phyloP scores from a whole-genome alignment of 2,329 filamentous ascomycete genomes.

The Akanthomyces lecanii region DNA sequence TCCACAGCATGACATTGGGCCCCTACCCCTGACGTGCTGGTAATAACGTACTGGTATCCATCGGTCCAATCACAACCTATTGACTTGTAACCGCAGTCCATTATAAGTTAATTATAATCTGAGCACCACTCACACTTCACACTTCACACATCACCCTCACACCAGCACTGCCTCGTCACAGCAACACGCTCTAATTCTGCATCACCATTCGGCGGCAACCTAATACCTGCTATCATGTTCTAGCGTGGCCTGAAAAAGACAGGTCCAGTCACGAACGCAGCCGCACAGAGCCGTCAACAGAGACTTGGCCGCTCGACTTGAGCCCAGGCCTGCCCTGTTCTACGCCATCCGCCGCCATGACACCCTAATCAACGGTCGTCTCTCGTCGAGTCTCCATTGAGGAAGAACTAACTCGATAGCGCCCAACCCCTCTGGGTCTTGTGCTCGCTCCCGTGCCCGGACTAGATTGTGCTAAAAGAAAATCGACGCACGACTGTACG shows the following conservation, averaged over 20 bases:
- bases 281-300: not conserved
- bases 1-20: not conserved
- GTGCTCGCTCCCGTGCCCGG: not conserved
- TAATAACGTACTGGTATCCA: not conserved
- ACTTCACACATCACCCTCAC: not conserved
- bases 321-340: not conserved
- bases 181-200: not conserved
- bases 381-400: not conserved
- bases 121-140: conserved; percentile 2
- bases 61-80: not conserved
- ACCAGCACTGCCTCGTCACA: not conserved
- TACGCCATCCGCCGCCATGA: conserved; percentile 5
- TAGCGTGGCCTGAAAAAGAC: not conserved
- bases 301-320: not conserved
- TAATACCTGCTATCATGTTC: not conserved
- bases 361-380: conserved; percentile 3
- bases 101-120: not conserved
- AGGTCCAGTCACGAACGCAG: not conserved
- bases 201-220: not conserved
- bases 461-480: not conserved
- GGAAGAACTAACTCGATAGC: not conserved
- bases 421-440: not conserved
- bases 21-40: not conserved
- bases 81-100: not conserved
- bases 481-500: not conserved